Evolutionary conservation across 1,284 basidiomycete genomes (phyloP).

Genomic region (Schizophyllum commune): DNA sequence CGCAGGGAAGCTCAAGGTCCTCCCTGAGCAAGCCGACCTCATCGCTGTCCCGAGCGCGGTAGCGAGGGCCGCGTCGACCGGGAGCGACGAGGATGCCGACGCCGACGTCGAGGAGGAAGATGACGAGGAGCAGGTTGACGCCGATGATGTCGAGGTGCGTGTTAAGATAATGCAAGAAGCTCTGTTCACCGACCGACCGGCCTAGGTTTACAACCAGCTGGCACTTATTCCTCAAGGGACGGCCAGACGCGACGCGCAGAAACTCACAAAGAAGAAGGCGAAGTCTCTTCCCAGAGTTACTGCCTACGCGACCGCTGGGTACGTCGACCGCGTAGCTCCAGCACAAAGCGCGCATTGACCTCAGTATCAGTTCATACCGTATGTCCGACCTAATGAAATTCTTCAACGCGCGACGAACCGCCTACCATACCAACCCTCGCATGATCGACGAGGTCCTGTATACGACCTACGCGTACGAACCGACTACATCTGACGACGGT

Average conservation of each 20-base stretch:
- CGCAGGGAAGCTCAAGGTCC: conserved; percentile 83
- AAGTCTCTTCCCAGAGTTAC: conserved; percentile 92
- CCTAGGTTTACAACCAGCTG: conserved; percentile 81
- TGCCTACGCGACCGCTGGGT: conserved; percentile 92
- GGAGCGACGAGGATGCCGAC: conserved; percentile 56
- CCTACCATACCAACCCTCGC: conserved; percentile 81
- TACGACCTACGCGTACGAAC: conserved; percentile 74
- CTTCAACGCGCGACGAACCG: conserved; percentile 71
- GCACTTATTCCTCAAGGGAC: conserved; percentile 92
- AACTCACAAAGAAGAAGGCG: conserved; percentile 89
- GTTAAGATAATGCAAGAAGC: neutral
- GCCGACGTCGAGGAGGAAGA: conserved; percentile 72
- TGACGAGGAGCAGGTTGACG: conserved; percentile 53
- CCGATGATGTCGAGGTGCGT: conserved; percentile 53
- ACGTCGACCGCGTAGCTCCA: conserved; percentile 21
- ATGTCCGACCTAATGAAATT: conserved; percentile 85
- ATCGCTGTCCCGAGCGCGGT: conserved; percentile 30
- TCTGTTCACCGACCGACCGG: conserved; percentile 1
- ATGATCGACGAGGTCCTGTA: conserved; percentile 78
- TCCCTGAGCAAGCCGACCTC: conserved; percentile 83
- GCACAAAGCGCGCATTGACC: no score
- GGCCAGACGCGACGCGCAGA: conserved; percentile 84
- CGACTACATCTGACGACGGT: conserved; percentile 15
- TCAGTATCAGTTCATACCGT: conserved; percentile 66
- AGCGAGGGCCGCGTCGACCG: conserved; percentile 22